Percentiles rank a stretch among this genome's conserved stretches.
These are phyloP conservation scores for Aspergillus indologenus DNA, from an alignment of 495 filamentous ascomycete species.

Conservation along the genomic window DNA sequence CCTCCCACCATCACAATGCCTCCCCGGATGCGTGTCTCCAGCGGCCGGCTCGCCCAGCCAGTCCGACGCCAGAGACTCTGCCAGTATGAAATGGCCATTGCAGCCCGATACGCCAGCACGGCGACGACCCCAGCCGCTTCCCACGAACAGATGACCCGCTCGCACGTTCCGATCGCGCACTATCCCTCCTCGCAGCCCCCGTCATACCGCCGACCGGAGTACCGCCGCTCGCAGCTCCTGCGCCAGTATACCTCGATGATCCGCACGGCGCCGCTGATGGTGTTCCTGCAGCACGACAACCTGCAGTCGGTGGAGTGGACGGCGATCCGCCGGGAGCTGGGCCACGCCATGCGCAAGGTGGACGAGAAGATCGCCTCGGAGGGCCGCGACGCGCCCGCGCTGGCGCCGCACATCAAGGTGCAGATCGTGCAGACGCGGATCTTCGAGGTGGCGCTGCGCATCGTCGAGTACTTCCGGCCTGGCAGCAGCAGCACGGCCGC, in stretches of 20 bases:
- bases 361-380: constrained; percentile 53
- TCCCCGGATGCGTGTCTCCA: constrained; percentile 41
- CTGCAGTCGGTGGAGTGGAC: constrained; percentile 84
- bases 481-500: constrained; percentile 31
- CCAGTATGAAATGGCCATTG: constrained; percentile 34
- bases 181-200: constrained; percentile 77
- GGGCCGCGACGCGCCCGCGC: constrained; percentile 37
- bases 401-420: constrained; percentile 62
- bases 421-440: constrained; percentile 85
- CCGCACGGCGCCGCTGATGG: constrained; percentile 79
- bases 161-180: constrained; percentile 50
- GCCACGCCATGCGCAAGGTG: constrained; percentile 62
- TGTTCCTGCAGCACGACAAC: constrained; percentile 98
- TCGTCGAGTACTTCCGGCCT: constrained; percentile 84
- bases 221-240: constrained; percentile 91
- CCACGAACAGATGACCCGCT: constrained; percentile 51
- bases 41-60: constrained; percentile 26
- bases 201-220: constrained; percentile 78
- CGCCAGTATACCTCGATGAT: constrained; percentile 91
- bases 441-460: constrained; percentile 75
- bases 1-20: constrained; percentile 37
- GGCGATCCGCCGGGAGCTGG: constrained; percentile 78
- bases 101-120: constrained; percentile 35
- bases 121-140: constrained; percentile 49
- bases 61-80: constrained; percentile 34